These are phyloP conservation scores for Dictyostelium intermedium DNA, from an alignment of 78 protist species.

Conservation along the genomic window DNA sequence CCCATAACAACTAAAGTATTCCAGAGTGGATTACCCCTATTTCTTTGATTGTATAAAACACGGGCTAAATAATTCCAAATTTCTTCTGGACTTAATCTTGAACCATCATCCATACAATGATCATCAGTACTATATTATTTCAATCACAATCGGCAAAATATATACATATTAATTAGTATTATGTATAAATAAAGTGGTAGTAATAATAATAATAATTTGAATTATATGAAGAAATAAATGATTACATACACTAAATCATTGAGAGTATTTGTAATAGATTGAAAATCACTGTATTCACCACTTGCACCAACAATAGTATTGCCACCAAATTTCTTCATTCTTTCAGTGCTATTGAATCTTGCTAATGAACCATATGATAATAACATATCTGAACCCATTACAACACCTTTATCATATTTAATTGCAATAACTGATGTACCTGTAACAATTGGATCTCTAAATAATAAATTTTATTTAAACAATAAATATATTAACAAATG, in stretches of 20 bases:
- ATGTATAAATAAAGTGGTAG: no score
- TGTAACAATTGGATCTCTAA: conserved; percentile 91
- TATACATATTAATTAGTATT: not conserved
- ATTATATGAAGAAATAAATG: no score
- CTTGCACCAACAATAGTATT: conserved; percentile 84
- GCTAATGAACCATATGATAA: conserved; percentile 95
- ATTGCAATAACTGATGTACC: conserved; percentile 95
- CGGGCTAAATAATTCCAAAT: conserved; percentile 86
- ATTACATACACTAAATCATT: conserved; percentile 81
- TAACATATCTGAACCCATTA: conserved; percentile 94
- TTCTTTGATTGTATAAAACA: conserved; percentile 90
- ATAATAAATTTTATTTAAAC: not conserved
- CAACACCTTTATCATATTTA: conserved; percentile 94
- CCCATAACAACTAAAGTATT: conserved; percentile 89
- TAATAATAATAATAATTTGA: no score
- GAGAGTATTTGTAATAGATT: conserved; percentile 74
- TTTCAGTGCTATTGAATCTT: conserved; percentile 80
- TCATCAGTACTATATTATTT: conserved; percentile 37
- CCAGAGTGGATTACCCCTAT: conserved; percentile 91
- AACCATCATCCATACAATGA: conserved; percentile 70
- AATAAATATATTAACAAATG: no score
- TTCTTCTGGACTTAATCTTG: conserved; percentile 65
- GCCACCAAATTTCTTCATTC: conserved; percentile 79
- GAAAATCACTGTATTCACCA: conserved; percentile 96
- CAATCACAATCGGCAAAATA: not conserved